phyloP scores from a whole-genome alignment of 169 alveolate genomes.

The Plasmodium berghei region DNA sequence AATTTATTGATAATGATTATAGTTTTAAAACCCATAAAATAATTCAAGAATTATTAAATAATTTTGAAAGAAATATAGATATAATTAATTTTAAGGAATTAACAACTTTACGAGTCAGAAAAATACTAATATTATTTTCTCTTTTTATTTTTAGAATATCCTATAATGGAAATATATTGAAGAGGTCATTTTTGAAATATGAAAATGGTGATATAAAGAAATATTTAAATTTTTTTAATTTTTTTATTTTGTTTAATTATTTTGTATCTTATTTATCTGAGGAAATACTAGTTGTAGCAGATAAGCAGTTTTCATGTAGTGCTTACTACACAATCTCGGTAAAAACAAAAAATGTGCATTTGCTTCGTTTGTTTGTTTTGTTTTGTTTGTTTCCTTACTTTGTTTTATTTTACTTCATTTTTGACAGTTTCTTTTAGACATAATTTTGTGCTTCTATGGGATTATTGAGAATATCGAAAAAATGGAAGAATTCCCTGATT shows the following conservation, averaged over 20 bases:
- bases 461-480: constrained; percentile 34
- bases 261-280: constrained; percentile 24
- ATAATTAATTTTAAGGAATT: constrained; percentile 24
- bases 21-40: constrained; percentile 19
- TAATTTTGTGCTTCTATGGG: constrained; percentile 38
- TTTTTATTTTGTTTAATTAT: constrained; percentile 32
- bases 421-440: constrained; percentile 42
- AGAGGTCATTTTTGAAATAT: background rate
- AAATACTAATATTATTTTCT: constrained; percentile 15
- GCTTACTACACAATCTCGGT: constrained; percentile 45
- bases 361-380: background rate
- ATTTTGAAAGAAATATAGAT: constrained; percentile 27
- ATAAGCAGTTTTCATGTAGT: constrained; percentile 8
- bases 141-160: constrained; percentile 41
- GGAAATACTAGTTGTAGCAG: background rate
- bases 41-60: constrained; percentile 23
- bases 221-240: constrained; percentile 22
- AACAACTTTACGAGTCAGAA: constrained; percentile 16
- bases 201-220: background rate
- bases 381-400: background rate
- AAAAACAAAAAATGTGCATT: background rate
- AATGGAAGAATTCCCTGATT: background rate
- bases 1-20: background rate
- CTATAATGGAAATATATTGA: constrained; percentile 25
- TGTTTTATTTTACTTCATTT: background rate